Percentiles rank a stretch among this genome's conserved stretches.
These are phyloP conservation scores for Calvatia gigantea DNA, from an alignment of 768 basidiomycete genomes.

Conservation along the genomic window DNA sequence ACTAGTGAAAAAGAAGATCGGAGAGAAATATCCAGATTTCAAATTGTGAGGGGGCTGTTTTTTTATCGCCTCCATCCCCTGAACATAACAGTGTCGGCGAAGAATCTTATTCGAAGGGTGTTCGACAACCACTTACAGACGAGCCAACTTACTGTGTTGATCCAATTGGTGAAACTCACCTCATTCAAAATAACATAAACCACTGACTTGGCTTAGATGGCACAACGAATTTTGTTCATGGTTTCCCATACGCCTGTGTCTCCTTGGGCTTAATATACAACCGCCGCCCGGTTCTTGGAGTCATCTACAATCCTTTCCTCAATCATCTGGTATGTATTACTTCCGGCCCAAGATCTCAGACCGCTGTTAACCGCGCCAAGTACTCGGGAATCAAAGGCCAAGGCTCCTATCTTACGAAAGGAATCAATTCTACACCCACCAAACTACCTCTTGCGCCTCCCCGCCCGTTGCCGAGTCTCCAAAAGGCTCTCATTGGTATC, in stretches of 20 bases:
- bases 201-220: conserved; percentile 49
- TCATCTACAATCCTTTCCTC: conserved; percentile 92
- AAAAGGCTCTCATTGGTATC: conserved; percentile 67
- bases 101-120: conserved; percentile 84
- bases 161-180: conserved; percentile 67
- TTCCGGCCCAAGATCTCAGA: background rate
- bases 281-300: conserved; percentile 80
- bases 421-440: conserved; percentile 34
- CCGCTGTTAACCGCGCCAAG: conserved; percentile 25
- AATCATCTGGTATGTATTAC: conserved; percentile 60
- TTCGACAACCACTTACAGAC: conserved; percentile 68
- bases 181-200: background rate
- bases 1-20: conserved; percentile 69
- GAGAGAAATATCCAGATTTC: conserved; percentile 65
- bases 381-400: conserved; percentile 79
- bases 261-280: conserved; percentile 88
- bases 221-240: conserved; percentile 85
- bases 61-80: background rate
- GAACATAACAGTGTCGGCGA: conserved; percentile 74
- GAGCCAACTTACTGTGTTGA: conserved; percentile 95
- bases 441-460: conserved; percentile 66
- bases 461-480: conserved; percentile 63
- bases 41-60: conserved; percentile 61
- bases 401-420: conserved; percentile 72
- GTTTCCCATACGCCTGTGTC: conserved; percentile 85